Percentiles rank a stretch among this genome's conserved stretches.
phyloP scores from a whole-genome alignment of 2,329 filamentous ascomycete species.

The Phialophora verrucosa region DNA sequence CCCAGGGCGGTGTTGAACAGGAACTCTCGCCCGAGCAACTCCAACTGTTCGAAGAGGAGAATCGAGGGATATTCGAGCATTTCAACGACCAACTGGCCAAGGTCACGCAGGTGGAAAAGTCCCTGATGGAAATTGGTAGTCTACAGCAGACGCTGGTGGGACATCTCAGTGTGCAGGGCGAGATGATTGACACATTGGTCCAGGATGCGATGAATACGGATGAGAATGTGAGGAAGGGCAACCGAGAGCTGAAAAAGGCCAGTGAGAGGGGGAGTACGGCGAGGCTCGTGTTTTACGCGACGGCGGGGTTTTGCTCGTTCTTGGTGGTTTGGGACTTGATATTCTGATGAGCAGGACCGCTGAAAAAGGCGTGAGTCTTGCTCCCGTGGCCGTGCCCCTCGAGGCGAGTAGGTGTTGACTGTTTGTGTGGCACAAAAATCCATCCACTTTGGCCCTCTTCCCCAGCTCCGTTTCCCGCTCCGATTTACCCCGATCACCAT shows the following conservation, averaged over 20 bases:
- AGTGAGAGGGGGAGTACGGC: conserved; percentile 73
- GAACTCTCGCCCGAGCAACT: conserved; percentile 81
- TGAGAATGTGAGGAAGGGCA: conserved; percentile 86
- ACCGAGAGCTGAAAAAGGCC: conserved; percentile 88
- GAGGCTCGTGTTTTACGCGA: conserved; percentile 80
- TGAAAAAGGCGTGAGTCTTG: neutral
- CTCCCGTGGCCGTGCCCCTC: neutral
- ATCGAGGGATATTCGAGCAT: conserved; percentile 88
- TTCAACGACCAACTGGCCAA: conserved; percentile 94
- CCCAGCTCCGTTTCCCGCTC: conserved; percentile 1
- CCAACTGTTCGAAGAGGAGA: conserved; percentile 91
- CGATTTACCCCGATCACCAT: neutral
- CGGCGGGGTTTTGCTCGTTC: conserved; percentile 74
- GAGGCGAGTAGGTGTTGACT: neutral
- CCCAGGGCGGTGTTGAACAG: conserved; percentile 43
- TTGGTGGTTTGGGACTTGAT: conserved; percentile 80
- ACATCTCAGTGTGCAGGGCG: conserved; percentile 83
- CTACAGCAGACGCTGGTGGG: conserved; percentile 86
- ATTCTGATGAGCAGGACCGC: conserved; percentile 47
- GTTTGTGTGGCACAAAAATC: neutral
- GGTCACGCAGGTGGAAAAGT: conserved; percentile 90
- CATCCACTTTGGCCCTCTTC: neutral
- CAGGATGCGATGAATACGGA: conserved; percentile 79
- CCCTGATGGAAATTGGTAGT: conserved; percentile 88
- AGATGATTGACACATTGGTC: conserved; percentile 87